Base-by-base conservation (phyloP, 1,284 basidiomycete species). In the Leccinum solheimii region DNA sequence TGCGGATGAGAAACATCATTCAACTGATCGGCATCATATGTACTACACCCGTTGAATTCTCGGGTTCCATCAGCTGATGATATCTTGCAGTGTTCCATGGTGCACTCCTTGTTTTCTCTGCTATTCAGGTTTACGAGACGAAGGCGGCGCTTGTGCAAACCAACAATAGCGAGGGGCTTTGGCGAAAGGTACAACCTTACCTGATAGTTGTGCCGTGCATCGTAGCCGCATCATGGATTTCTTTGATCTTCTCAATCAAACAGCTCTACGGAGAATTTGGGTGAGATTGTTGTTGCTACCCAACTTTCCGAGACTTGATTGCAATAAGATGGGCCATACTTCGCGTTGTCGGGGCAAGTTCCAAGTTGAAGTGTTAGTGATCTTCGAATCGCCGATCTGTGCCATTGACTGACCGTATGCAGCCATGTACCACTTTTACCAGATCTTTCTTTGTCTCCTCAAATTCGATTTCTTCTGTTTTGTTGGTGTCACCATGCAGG, bases 381-480 rank as follows among this genome's bases (percentile, higher is more conserved):
- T 54, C 19, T 57, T 48, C 58, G 51, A 55, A 10, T 30, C 55
- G 16, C 32, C n/a, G 52, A 30, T 30, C 19, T 34, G 19, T 45
- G 19, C 27, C 19, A 13, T 40, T 45, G 45, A 59, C 53, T 65
- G 38, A 67, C 53, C 62, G 55, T 57, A 60, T 61, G 51, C 58
- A 92, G 89, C 82, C 43, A 92, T 93, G 90, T 94, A 91, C 72
- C 88, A 88, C 67, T 91, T 80, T 76, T 94, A 94, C 70, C 89
- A 93, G 74, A 84, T 94, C 68, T 86, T 92, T 81, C 86, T 94
- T 57, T 92, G 91, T 71, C 81, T 94, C 51, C 83, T 94, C 68
- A 93, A 93, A 72, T 92, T 94, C 70, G 91, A 94, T 74, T 94
- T 93, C 75, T 93, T 93, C 78, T 87, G 84, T 74, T 93, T 94